A percentile compares a stretch with the other conserved stretches of the same genome.
These are phyloP conservation scores for Vicia faba DNA, from an alignment of 306 rosid genomes.

Conservation along the genomic window DNA sequence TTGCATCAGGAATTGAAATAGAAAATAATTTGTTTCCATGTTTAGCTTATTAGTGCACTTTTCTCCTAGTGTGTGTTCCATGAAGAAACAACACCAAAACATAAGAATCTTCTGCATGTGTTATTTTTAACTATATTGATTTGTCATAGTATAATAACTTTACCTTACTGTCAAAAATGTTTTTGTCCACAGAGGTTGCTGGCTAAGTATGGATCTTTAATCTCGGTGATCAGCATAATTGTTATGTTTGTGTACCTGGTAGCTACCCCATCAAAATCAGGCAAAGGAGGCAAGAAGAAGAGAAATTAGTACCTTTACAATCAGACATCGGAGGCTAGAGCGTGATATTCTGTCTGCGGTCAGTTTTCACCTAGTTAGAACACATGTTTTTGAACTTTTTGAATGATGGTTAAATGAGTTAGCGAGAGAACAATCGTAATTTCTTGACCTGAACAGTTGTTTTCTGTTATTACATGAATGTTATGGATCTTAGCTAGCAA, in stretches of 20 bases:
- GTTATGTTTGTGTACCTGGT: slow-evolving; percentile 73
- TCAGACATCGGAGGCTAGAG: slow-evolving; percentile 33
- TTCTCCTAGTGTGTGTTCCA: background rate
- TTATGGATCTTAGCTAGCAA: slow-evolving; percentile 41
- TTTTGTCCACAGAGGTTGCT: slow-evolving; percentile 69
- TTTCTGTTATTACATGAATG: slow-evolving; percentile 37
- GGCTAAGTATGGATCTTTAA: slow-evolving; percentile 84
- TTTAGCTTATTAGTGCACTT: slow-evolving; percentile 14
- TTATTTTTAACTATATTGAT: slow-evolving; percentile 7
- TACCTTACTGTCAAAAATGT: slow-evolving; percentile 28
- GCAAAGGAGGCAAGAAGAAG: slow-evolving; percentile 97
- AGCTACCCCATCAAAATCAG: slow-evolving; percentile 77
- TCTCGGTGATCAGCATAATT: slow-evolving; percentile 76
- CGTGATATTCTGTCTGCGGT: slow-evolving; percentile 41
- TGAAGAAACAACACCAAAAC: slow-evolving; percentile 7
- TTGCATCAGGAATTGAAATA: background rate
- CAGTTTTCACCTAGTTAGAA: slow-evolving; percentile 44
- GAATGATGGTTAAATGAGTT: slow-evolving; percentile 41
- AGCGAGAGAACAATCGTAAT: slow-evolving; percentile 45
- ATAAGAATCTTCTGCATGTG: background rate
- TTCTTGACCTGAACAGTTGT: slow-evolving; percentile 41
- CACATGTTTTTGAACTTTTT: slow-evolving; percentile 36
- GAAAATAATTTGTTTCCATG: background rate
- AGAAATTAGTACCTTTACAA: slow-evolving; percentile 46
- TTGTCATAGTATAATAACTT: background rate